Base-by-base conservation (phyloP, 2,329 filamentous ascomycete genomes). In the Diaporthe sp. region DNA sequence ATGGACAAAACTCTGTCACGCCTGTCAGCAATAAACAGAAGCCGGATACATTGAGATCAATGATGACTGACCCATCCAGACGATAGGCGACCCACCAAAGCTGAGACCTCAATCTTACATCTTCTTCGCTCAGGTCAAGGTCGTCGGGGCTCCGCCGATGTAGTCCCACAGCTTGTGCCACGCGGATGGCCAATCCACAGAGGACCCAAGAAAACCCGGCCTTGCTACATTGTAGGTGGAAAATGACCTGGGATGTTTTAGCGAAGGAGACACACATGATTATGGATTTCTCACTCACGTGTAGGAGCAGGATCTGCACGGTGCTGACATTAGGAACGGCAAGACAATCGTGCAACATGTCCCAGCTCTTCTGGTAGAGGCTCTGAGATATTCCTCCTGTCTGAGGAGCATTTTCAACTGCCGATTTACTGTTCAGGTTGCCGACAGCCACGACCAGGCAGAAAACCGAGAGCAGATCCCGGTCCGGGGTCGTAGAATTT, bases 341-440 rank as follows among this genome's bases (percentile, higher is more conserved):
- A n/a, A 65, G 61, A n/a, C 61, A 65, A 31, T 65, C 28, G 6
- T 46, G 42, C 61, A 65, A 28, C 25, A n/a, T 65, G 25, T 42
- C 25, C 61, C 61, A 65, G 17, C 42, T 49, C 10, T 22, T 65
- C 1, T 49, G 15, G 17, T 65, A 49, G 42, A 62, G 37, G 1
- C 7, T 25, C 0, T 44, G 37, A 5, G 39, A 62, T 28, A 19
- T 17, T 4, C 19, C 10, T 17, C 15, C 59, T 28, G 34, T 10
- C 34, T 25, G 34, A 0, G 34, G 8, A 13, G 22, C 34, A 42
- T n/a, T 5, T 8, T 17, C 59, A 61, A 10, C 37, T 28, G n/a
- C n/a, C 6, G 59, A 44, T 19, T 19, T 44, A n/a, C 12, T 6
- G 25, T 49, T 65, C 2, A 44, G 6, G 4, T 49, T 3, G 3